These are phyloP conservation scores for Musa acuminata DNA, from an alignment of 176 grass and related monocot genomes.

Conservation along the genomic window DNA sequence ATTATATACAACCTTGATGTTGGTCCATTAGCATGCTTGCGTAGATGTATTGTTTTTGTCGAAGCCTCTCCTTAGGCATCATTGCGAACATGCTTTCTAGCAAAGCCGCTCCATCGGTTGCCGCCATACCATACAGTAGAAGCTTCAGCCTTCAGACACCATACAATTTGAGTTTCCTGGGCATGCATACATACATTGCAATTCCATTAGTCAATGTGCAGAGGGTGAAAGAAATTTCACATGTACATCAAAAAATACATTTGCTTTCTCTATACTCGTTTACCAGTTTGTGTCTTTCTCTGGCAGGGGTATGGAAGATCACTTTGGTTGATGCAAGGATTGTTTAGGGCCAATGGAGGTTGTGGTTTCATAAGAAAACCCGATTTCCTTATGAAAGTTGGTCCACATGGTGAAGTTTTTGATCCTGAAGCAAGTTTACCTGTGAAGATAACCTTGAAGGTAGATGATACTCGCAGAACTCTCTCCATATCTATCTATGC, in stretches of 20 bases:
- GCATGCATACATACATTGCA: too few relatives aligned
- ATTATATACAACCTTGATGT: too few relatives aligned
- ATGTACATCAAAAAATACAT: background rate
- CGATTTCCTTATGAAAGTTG: background rate
- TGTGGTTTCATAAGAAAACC: slow-evolving; percentile 16
- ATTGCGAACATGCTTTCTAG: too few relatives aligned
- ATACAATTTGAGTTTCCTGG: too few relatives aligned
- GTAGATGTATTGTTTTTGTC: too few relatives aligned
- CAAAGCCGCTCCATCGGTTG: too few relatives aligned
- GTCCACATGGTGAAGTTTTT: background rate
- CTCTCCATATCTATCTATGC: background rate
- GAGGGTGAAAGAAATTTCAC: too few relatives aligned
- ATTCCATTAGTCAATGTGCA: too few relatives aligned
- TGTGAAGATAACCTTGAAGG: slow-evolving; percentile 16
- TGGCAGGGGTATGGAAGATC: slow-evolving; percentile 5
- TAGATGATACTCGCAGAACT: background rate
- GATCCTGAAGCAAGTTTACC: slow-evolving; percentile 1
- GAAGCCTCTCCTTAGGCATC: too few relatives aligned
- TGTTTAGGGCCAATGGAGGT: slow-evolving; percentile 15
- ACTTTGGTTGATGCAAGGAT: slow-evolving; percentile 15
- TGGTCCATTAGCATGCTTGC: too few relatives aligned
- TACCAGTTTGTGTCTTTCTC: background rate
- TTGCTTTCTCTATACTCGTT: background rate
- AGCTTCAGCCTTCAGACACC: too few relatives aligned
- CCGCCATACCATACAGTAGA: too few relatives aligned